phyloP scores from a whole-genome alignment of 495 filamentous ascomycete species.

The Daldinia grandis region DNA sequence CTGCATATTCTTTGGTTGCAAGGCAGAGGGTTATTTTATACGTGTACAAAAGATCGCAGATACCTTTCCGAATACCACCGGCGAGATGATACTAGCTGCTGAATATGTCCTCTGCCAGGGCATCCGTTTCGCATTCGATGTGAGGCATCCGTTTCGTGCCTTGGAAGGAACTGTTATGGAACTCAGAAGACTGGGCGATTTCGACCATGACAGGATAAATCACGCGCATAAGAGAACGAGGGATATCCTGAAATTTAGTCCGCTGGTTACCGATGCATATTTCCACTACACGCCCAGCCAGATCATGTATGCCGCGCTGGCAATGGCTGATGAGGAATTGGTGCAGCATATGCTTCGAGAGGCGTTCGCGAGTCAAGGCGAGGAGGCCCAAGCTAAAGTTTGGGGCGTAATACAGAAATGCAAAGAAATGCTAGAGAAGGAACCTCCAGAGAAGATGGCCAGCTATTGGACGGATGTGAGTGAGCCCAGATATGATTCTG shows the following conservation, averaged over 20 bases:
- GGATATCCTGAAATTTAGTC: conserved; percentile 76
- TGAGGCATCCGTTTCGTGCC: conserved; percentile 88
- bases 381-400: conserved; percentile 55
- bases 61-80: conserved; percentile 68
- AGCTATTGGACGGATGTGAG: conserved; percentile 56
- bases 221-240: conserved; percentile 75
- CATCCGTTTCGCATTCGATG: conserved; percentile 91
- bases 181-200: conserved; percentile 61
- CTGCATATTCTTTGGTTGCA: conserved; percentile 89
- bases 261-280: conserved; percentile 89
- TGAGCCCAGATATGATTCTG: background rate
- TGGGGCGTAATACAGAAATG: conserved; percentile 59
- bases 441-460: conserved; percentile 53
- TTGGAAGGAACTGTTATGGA: conserved; percentile 89
- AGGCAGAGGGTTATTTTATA: conserved; percentile 85
- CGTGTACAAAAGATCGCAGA: conserved; percentile 68
- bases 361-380: conserved; percentile 62
- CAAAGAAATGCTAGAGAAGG: conserved; percentile 58
- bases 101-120: conserved; percentile 93
- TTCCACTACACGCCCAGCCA: conserved; percentile 96
- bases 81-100: conserved; percentile 82
- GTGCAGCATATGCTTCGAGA: conserved; percentile 74
- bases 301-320: conserved; percentile 84
- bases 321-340: conserved; percentile 76
- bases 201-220: conserved; percentile 63